A percentile compares a stretch with the other conserved stretches of the same genome.
phyloP scores from a whole-genome alignment of 805 yeast species.

The Henningerozyma blattae region DNA sequence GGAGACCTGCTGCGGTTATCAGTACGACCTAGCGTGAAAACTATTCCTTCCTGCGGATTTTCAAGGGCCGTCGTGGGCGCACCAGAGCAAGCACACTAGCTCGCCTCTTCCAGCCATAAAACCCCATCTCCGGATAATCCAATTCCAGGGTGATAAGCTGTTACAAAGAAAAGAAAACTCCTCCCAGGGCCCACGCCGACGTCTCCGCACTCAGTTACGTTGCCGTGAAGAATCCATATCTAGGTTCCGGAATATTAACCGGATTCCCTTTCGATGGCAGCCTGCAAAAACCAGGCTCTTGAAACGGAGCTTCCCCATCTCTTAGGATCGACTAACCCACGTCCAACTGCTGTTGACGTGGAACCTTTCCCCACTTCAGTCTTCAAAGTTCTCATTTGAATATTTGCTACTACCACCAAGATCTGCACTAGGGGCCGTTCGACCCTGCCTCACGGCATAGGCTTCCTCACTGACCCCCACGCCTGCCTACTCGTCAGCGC shows the following conservation, averaged over 20 bases:
- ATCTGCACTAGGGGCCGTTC: conserved; percentile 32
- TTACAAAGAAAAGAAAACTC: conserved; percentile 32
- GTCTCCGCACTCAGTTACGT: conserved; percentile 33
- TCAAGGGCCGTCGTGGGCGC: conserved; percentile 32
- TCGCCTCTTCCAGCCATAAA: conserved; percentile 30
- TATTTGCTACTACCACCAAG: conserved; percentile 33
- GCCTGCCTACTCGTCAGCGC: conserved; percentile 33
- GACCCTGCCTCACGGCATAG: conserved; percentile 30
- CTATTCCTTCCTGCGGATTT: conserved; percentile 30
- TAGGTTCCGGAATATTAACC: conserved; percentile 34
- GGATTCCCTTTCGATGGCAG: conserved; percentile 32
- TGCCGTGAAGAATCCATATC: conserved; percentile 31
- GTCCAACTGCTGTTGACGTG: conserved; percentile 32
- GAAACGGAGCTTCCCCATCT: conserved; percentile 30
- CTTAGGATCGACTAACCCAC: conserved; percentile 34
- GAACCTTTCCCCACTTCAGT: conserved; percentile 33
- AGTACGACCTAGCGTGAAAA: conserved; percentile 32
- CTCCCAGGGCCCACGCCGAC: conserved; percentile 33
- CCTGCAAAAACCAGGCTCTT: conserved; percentile 26
- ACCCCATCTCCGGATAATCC: conserved; percentile 32
- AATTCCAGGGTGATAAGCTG: conserved; percentile 31
- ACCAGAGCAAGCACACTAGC: conserved; percentile 28
- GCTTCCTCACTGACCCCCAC: conserved; percentile 32
- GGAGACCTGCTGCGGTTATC: conserved; percentile 36
- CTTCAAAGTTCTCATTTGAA: conserved; percentile 32